Base-by-base conservation (phyloP, 164 flowering plant genomes). In the Euptelea pleiosperma region DNA sequence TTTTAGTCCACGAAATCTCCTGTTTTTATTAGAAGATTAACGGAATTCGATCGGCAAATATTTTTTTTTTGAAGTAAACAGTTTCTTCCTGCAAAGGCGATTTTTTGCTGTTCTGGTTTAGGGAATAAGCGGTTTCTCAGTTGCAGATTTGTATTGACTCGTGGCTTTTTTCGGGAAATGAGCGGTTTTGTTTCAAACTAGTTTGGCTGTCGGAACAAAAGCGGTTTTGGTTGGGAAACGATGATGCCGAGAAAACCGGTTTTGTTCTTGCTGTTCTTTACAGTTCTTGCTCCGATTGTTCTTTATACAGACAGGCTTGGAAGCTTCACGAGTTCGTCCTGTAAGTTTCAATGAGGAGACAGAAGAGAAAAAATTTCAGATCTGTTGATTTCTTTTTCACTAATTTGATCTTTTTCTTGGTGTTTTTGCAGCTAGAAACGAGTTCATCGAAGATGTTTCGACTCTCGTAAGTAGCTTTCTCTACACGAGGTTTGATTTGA, bases 261-360 rank as follows among this genome's bases (percentile, higher is more conserved):
- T 56, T 0, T 84, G 67, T 49, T 69, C 44, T 62, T 90, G 75
- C 77, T 90, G 18, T 55, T 67, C 28, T 62, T 84, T n/a, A 82
- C 95, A 2, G 90, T 90, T 19, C 48, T 87, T 28, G 77, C 95
- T 22, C 95, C 92, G 0, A 77, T 90, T 58, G 64, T 85, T 43
- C 84, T 90, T 21, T 90, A 76, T 68, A 81, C 87, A 24, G 81
- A 85, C 61, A 75, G 70, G 45, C 78, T 83, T 57, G 75, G 70
- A 18, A 59, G 63, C 59, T 79, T 78, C 71, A 63, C 65, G 8
- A 28, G 64, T 53, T 63, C 79, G 19, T 63, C 72, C 49, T 43
- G 91, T 84, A 66, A 66, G 36, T 41, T 43, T 57, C 24, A 12
- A 40, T 15, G 10, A 28, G 15, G 31, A 8, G n/a, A 37, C 1